phyloP scores from a whole-genome alignment of 1,284 basidiomycete species.

The Anthracocystis walkeri region DNA sequence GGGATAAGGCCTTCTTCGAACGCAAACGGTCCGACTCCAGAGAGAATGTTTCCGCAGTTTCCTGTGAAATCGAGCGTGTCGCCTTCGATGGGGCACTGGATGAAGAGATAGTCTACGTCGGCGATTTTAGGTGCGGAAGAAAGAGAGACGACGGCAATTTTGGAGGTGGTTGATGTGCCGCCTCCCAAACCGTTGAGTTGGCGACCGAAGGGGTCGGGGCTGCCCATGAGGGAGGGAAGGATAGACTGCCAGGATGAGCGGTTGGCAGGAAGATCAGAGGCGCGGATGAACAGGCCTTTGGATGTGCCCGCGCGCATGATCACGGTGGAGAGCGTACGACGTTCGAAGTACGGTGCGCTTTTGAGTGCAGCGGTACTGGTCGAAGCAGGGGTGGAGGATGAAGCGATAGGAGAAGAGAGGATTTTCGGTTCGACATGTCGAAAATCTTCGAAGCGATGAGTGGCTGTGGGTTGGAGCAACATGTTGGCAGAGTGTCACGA shows the following conservation, averaged over 20 bases:
- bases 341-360: constrained; percentile 8
- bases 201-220: constrained; percentile 80
- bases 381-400: background rate
- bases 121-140: constrained; percentile 8
- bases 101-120: constrained; percentile 60
- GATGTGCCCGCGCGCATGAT: constrained; percentile 77
- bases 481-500: background rate
- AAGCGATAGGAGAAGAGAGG: background rate
- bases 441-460: constrained; percentile 12
- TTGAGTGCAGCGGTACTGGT: no score
- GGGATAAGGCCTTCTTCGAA: constrained; percentile 13
- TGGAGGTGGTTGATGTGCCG: constrained; percentile 81
- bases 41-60: constrained; percentile 64
- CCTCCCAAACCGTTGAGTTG: constrained; percentile 82
- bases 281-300: constrained; percentile 80
- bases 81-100: constrained; percentile 57
- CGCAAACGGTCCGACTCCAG: constrained; percentile 50
- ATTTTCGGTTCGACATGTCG: constrained; percentile 19
- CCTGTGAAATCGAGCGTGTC: constrained; percentile 48
- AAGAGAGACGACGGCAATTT: constrained; percentile 76
- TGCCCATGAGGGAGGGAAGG: constrained; percentile 74
- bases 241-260: constrained; percentile 19
- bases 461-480: constrained; percentile 13
- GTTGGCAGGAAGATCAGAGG: constrained; percentile 69
- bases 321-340: background rate